Conservation (phyloP, 257 asterid species). For the Vinca minor region DNA sequence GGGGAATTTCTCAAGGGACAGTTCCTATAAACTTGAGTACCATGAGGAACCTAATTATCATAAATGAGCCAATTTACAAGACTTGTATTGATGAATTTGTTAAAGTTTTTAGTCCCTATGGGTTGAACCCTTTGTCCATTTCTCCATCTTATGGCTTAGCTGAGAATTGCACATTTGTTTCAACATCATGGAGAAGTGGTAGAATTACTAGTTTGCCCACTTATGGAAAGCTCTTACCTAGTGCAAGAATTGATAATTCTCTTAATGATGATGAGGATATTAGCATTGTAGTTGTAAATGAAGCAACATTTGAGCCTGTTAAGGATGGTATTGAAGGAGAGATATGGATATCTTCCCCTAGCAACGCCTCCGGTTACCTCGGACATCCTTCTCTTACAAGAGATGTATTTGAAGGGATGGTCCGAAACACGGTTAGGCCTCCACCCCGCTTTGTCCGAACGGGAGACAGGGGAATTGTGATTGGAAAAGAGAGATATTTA, state of each 20-base stretch:
- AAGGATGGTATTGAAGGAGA: conserved; percentile 77
- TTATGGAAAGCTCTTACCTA: conserved; percentile 50
- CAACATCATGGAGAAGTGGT: conserved; percentile 63
- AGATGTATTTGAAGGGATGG: conserved; percentile 38
- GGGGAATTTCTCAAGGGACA: conserved; percentile 22
- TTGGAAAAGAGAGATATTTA: conserved; percentile 45
- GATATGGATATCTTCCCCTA: conserved; percentile 77
- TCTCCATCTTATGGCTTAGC: conserved; percentile 83
- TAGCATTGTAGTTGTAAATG: conserved; percentile 49
- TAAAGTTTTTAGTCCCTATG: conserved; percentile 30
- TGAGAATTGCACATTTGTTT: conserved; percentile 71
- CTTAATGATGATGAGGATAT: conserved; percentile 43
- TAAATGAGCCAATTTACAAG: conserved; percentile 69
- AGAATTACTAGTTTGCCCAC: conserved; percentile 23
- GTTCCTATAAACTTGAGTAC: conserved; percentile 27
- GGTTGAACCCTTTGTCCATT: conserved; percentile 38
- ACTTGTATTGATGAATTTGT: conserved; percentile 35
- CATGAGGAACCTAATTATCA: conserved; percentile 51
- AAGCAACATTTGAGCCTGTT: conserved; percentile 42
- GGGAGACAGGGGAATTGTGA: conserved; percentile 59
- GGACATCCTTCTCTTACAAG: conserved; percentile 54
- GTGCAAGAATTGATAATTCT: conserved; percentile 41
- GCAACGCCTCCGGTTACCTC: conserved; percentile 67
- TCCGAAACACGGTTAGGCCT: conserved; percentile 19
- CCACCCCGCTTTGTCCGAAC: conserved; percentile 50